These are phyloP conservation scores for grape (Vitis vinifera) DNA, from an alignment of 164 flowering plant species.

Conservation along the genomic window ASM3070453v1 NC_081812.1:19627501-19628000, in stretches of 20 bases:
- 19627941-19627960: constrained; percentile 90
- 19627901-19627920: constrained; percentile 60
- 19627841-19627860: constrained; percentile 68
- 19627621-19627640: constrained; percentile 83
- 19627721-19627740: constrained; percentile 22
- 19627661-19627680: constrained; percentile 53
- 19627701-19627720: constrained; percentile 63
- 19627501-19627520: constrained; percentile 22
- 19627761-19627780: constrained; percentile 26
- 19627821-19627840: constrained; percentile 56
- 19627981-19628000: constrained; percentile 67
- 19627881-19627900: constrained; percentile 62
- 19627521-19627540: constrained; percentile 20
- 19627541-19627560: constrained; percentile 29
- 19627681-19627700: constrained; percentile 55
- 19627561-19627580: constrained; percentile 57
- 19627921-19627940: constrained; percentile 64
- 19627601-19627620: constrained; percentile 83
- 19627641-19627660: constrained; percentile 75
- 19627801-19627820: constrained; percentile 55
- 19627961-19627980: constrained; percentile 62
- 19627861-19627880: constrained; percentile 42
- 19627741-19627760: constrained; percentile 29
- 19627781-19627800: constrained; percentile 43
- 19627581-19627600: constrained; percentile 71